Conservation (phyloP, 139 green algal species). For the Trebouxia sp. region DNA sequence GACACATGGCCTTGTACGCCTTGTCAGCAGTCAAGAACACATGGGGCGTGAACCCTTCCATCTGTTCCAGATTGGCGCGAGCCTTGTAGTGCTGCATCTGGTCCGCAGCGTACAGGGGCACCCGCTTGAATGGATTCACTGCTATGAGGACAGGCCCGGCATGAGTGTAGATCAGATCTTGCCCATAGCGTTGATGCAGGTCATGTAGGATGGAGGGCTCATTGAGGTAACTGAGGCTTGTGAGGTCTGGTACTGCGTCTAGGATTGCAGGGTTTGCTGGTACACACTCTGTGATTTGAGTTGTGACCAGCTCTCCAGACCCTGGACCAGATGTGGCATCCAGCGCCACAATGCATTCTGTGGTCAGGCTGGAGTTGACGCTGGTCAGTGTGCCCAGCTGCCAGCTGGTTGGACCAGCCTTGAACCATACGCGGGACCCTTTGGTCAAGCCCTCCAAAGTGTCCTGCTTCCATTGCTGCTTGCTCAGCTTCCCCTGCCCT, state of each 20-base stretch:
- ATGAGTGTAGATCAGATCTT: slow-evolving; percentile 80
- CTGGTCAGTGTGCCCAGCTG: slow-evolving; percentile 31
- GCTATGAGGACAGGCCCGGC: slow-evolving; percentile 87
- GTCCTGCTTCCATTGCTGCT: slow-evolving; percentile 37
- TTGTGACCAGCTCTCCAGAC: slow-evolving; percentile 2
- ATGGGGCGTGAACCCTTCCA: slow-evolving; percentile 59
- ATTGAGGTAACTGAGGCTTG: slow-evolving; percentile 84
- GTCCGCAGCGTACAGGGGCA: slow-evolving; percentile 79
- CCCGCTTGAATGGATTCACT: slow-evolving; percentile 82
- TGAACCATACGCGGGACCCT: slow-evolving; percentile 44
- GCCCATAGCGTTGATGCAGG: slow-evolving; percentile 60
- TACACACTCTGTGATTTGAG: slow-evolving; percentile 30
- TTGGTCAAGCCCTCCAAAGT: slow-evolving; percentile 41
- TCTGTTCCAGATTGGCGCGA: slow-evolving; percentile 21
- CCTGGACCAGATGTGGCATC: slow-evolving; percentile 18
- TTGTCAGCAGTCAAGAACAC: slow-evolving; percentile 81
- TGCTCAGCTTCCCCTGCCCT: not conserved
- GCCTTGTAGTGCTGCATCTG: slow-evolving; percentile 67
- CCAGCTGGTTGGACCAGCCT: slow-evolving; percentile 16
- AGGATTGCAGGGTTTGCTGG: slow-evolving; percentile 50
- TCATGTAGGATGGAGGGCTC: slow-evolving; percentile 86
- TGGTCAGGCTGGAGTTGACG: not conserved
- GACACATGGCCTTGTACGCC: slow-evolving; percentile 76
- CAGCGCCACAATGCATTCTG: slow-evolving; percentile 28
- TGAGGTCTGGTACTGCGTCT: slow-evolving; percentile 73